Conservation (phyloP, 192 early-diverging fungal species). For the Chytriomyces sp. region DNA sequence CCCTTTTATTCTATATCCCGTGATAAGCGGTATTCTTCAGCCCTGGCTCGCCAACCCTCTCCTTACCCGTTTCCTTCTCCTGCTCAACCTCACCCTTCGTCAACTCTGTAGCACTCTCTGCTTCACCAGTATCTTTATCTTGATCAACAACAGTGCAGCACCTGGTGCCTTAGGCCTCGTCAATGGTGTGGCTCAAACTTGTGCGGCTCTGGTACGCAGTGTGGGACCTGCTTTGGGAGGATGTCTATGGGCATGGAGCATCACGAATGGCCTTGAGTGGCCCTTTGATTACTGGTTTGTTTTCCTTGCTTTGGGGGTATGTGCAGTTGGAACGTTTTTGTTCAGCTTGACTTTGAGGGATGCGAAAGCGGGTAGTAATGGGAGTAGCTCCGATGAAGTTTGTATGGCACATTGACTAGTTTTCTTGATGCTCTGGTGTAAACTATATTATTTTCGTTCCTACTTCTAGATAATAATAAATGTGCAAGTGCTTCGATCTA, state of each 20-base stretch:
- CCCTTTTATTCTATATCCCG: constrained; percentile 24
- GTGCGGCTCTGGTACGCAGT: constrained; percentile 33
- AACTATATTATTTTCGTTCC: no score
- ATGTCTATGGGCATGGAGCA: constrained; percentile 39
- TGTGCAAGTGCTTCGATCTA: no score
- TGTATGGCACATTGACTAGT: no score
- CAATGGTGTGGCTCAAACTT: constrained; percentile 33
- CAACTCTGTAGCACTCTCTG: constrained; percentile 33
- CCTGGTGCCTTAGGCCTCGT: constrained; percentile 23
- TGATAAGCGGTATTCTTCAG: constrained; percentile 3
- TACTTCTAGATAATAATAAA: no score
- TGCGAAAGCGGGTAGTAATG: no score
- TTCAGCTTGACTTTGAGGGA: background rate
- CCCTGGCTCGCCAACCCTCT: background rate
- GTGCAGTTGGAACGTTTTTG: background rate
- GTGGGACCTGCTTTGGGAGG: constrained; percentile 34
- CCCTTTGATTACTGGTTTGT: constrained; percentile 41
- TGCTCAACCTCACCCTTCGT: constrained; percentile 21
- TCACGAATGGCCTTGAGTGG: constrained; percentile 25
- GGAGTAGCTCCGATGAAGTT: no score
- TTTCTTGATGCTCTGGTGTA: no score
- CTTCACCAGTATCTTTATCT: constrained; percentile 32
- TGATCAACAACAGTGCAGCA: constrained; percentile 29
- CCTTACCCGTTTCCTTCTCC: constrained; percentile 2
- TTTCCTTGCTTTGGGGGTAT: constrained; percentile 5